Conservation (phyloP, 495 filamentous ascomycete genomes). For the Lasiosphaeria hispida region DNA sequence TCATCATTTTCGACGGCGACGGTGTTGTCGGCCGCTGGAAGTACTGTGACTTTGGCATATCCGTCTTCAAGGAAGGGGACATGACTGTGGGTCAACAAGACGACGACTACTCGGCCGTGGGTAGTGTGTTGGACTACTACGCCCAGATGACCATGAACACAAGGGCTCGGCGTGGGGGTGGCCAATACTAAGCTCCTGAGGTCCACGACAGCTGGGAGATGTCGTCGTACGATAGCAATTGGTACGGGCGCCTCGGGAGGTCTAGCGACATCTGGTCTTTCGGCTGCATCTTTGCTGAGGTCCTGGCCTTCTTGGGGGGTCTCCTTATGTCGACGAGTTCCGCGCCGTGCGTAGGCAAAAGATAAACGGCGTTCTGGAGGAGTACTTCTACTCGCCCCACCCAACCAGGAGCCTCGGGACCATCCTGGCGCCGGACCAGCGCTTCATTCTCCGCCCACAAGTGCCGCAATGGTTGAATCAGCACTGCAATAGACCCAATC, state of each 20-base stretch:
- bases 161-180: neutral
- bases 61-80: conserved; percentile 9
- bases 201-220: neutral
- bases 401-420: neutral
- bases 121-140: neutral
- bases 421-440: neutral
- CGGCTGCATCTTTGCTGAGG: conserved; percentile 8
- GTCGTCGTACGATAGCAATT: neutral
- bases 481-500: too few species aligned
- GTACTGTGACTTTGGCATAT: conserved; percentile 13
- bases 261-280: conserved; percentile 8
- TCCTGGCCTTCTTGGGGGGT: conserved; percentile 1
- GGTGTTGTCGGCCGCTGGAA: conserved; percentile 7
- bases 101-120: neutral
- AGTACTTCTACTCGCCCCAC: neutral
- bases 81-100: too few species aligned
- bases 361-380: too few species aligned
- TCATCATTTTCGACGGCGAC: conserved; percentile 5
- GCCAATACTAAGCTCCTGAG: conserved; percentile 5
- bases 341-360: too few species aligned
- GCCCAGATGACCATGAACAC: neutral
- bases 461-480: too few species aligned
- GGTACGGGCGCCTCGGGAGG: too few species aligned
- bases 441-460: too few species aligned
- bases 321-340: neutral